Evolutionary conservation across 441 rosid genomes (phyloP).

Genomic region (Daphne laureola): DNA sequence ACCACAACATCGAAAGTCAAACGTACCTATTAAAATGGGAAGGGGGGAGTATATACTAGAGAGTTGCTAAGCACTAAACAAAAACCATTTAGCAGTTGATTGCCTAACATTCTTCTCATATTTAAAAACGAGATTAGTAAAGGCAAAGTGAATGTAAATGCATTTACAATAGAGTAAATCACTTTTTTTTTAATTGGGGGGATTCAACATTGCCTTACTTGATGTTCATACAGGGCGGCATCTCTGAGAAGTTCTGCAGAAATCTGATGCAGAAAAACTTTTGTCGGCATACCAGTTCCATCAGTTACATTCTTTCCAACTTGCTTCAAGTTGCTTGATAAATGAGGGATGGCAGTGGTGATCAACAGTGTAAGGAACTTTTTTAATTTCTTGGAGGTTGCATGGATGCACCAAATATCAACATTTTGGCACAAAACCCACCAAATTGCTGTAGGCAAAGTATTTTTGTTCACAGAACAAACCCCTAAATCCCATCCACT

Average conservation of each 20-base stretch:
- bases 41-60: no score
- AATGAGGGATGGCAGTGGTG: constrained; percentile 37
- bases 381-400: constrained; percentile 55
- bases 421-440: constrained; percentile 69
- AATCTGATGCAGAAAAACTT: constrained; percentile 41
- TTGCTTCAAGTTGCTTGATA: constrained; percentile 22
- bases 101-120: no score
- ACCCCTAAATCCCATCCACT: constrained; percentile 44
- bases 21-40: no score
- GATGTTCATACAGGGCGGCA: constrained; percentile 55
- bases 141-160: constrained; percentile 2
- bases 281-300: constrained; percentile 28
- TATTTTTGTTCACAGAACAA: constrained; percentile 46
- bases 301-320: constrained; percentile 22
- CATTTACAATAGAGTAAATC: not conserved
- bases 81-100: no score
- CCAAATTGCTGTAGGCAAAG: constrained; percentile 68
- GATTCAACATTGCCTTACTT: constrained; percentile 39
- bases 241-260: constrained; percentile 58
- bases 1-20: no score
- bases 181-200: not conserved
- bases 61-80: no score
- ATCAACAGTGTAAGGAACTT: constrained; percentile 54
- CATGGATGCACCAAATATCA: constrained; percentile 75
- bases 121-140: not conserved